These are phyloP conservation scores for Alternaria triticina DNA, from an alignment of 2,329 filamentous ascomycete species.

Conservation along the genomic window DNA sequence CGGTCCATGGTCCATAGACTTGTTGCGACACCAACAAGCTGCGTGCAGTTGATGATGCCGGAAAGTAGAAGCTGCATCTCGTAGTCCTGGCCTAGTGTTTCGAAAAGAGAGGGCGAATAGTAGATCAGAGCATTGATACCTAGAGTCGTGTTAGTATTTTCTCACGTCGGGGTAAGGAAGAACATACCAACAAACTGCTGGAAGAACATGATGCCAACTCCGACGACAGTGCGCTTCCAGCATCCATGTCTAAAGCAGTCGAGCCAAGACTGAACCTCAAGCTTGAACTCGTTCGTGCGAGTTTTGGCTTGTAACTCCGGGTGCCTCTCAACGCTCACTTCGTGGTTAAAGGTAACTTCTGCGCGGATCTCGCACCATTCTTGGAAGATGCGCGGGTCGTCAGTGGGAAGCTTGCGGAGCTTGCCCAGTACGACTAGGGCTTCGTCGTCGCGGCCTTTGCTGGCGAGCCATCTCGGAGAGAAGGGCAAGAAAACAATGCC, in stretches of 20 bases:
- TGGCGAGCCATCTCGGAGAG: constrained; percentile 62
- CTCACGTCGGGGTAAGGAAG: background rate
- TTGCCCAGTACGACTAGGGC: constrained; percentile 56
- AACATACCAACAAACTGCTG: constrained; percentile 50
- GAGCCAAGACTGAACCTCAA: constrained; percentile 55
- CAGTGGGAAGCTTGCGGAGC: constrained; percentile 57
- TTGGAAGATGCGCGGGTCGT: constrained; percentile 58
- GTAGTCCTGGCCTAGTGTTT: constrained; percentile 64
- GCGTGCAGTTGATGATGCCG: constrained; percentile 64
- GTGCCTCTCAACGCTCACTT: constrained; percentile 50
- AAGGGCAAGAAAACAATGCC: constrained; percentile 60
- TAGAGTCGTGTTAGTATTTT: background rate
- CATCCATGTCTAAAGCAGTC: constrained; percentile 57
- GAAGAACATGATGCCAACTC: constrained; percentile 53
- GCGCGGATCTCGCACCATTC: constrained; percentile 62
- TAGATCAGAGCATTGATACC: constrained; percentile 57
- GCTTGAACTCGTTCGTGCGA: constrained; percentile 46
- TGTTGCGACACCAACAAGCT: constrained; percentile 52
- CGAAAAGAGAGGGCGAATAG: constrained; percentile 68
- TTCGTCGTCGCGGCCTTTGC: constrained; percentile 53
- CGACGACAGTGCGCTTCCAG: constrained; percentile 52
- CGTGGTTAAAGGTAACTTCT: constrained; percentile 61
- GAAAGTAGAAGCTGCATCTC: constrained; percentile 65
- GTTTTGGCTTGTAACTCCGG: constrained; percentile 41
- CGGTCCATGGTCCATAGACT: constrained; percentile 54